These are phyloP conservation scores for Lanzia echinophila DNA, from an alignment of 2,329 filamentous ascomycete species.

Conservation along the genomic window DNA sequence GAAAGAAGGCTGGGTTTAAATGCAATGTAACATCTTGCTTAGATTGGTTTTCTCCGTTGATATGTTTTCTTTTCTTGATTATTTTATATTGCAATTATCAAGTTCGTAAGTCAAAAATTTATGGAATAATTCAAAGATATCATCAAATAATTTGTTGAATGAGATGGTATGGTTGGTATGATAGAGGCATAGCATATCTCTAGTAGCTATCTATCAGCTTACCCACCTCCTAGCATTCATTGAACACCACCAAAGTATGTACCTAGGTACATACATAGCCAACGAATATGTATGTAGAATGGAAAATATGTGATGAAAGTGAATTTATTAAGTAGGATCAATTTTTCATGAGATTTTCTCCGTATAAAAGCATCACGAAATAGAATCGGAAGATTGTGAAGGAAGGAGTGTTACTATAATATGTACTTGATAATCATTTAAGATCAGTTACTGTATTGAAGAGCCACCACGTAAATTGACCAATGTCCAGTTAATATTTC, in stretches of 20 bases:
- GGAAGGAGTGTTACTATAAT: not conserved
- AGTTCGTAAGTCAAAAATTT: too few species aligned
- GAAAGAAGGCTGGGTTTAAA: constrained; percentile 4
- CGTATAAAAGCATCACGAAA: not conserved
- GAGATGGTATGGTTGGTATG: too few species aligned
- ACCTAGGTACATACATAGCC: too few species aligned
- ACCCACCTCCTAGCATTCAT: too few species aligned
- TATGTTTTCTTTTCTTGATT: not conserved
- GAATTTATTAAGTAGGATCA: not conserved
- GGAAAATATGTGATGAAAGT: too few species aligned
- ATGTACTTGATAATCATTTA: not conserved
- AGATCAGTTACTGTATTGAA: not conserved
- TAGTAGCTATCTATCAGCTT: not conserved
- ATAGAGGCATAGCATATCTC: too few species aligned
- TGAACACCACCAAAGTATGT: too few species aligned
- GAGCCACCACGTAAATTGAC: not conserved
- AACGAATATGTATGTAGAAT: not conserved
- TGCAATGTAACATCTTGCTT: constrained; percentile 8
- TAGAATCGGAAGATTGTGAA: not conserved
- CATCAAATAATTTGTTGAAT: too few species aligned
- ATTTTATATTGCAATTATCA: too few species aligned
- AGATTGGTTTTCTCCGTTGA: not conserved
- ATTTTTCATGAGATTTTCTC: too few species aligned
- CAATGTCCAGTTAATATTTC: not conserved
- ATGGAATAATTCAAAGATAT: too few species aligned